These are phyloP conservation scores for Hirschioporus abietinus DNA, from an alignment of 768 basidiomycete species.

Conservation along the genomic window DNA sequence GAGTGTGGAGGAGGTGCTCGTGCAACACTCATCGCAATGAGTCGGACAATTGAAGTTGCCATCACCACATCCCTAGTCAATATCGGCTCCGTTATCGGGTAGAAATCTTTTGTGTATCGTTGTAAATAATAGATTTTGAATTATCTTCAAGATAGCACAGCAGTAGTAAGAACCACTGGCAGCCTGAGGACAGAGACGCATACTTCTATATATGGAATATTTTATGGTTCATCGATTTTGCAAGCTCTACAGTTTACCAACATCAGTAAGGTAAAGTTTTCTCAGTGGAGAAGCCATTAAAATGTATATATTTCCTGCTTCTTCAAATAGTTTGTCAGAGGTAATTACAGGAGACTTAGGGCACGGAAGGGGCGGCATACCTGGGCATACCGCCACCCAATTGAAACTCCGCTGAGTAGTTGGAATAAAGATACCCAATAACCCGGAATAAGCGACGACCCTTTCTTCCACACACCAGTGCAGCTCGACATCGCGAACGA, in stretches of 20 bases:
- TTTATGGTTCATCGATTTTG: not conserved
- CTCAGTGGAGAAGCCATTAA: too few species aligned
- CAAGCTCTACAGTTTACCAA: too few species aligned
- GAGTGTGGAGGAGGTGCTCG: conserved; percentile 61
- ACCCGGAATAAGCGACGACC: not conserved
- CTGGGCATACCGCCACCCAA: not conserved
- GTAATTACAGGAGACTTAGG: not conserved
- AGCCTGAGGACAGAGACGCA: not conserved
- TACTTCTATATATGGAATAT: not conserved
- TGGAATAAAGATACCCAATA: not conserved
- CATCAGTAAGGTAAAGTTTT: too few species aligned
- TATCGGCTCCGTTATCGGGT: too few species aligned
- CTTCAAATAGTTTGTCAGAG: not conserved
- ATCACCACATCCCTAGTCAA: not conserved
- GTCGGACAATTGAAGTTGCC: not conserved
- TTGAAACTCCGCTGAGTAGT: not conserved
- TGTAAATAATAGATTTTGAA: not conserved
- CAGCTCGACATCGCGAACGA: conserved; percentile 4
- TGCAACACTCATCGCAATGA: conserved; percentile 19
- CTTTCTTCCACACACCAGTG: not conserved
- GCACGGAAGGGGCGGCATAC: not conserved
- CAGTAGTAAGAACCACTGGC: not conserved
- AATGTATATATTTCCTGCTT: too few species aligned
- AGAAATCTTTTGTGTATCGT: not conserved
- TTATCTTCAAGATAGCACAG: too few species aligned